Evolutionary conservation across 768 basidiomycete species (phyloP).

Genomic region (Pisolithus marmoratus): DNA sequence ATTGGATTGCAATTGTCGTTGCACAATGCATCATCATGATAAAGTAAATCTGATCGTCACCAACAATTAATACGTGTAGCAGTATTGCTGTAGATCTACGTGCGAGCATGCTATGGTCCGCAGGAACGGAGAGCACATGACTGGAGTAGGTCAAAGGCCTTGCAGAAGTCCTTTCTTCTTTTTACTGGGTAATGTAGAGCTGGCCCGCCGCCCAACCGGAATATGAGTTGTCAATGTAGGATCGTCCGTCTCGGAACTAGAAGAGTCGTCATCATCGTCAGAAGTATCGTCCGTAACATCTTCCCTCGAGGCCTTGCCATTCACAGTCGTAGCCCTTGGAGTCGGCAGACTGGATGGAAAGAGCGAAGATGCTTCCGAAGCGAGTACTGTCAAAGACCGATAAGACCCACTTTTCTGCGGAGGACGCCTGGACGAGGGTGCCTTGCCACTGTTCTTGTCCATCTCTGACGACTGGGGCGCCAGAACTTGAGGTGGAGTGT

Average conservation of each 20-base stretch:
- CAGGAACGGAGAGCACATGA: neutral
- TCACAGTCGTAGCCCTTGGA: slow-evolving; percentile 26
- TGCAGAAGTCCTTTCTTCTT: slow-evolving; percentile 19
- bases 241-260: slow-evolving; percentile 36
- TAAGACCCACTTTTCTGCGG: slow-evolving; percentile 21
- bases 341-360: slow-evolving; percentile 34
- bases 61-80: neutral
- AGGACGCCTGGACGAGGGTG: slow-evolving; percentile 9
- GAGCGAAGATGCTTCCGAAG: slow-evolving; percentile 23
- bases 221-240: slow-evolving; percentile 45
- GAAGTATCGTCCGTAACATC: slow-evolving; percentile 3
- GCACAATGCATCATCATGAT: too few species aligned
- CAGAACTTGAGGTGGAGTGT: slow-evolving; percentile 12
- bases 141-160: neutral
- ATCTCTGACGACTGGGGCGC: slow-evolving; percentile 17
- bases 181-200: slow-evolving; percentile 24
- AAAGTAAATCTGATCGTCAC: neutral
- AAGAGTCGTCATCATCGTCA: slow-evolving; percentile 32
- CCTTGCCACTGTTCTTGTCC: slow-evolving; percentile 32
- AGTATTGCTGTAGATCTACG: too few species aligned
- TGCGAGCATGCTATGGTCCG: too few species aligned
- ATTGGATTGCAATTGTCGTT: too few species aligned
- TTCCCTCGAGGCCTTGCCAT: slow-evolving; percentile 21
- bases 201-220: slow-evolving; percentile 52
- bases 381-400: slow-evolving; percentile 51